phyloP scores from a whole-genome alignment of 2,329 filamentous ascomycete genomes.

The Sporothrix humicola region DNA sequence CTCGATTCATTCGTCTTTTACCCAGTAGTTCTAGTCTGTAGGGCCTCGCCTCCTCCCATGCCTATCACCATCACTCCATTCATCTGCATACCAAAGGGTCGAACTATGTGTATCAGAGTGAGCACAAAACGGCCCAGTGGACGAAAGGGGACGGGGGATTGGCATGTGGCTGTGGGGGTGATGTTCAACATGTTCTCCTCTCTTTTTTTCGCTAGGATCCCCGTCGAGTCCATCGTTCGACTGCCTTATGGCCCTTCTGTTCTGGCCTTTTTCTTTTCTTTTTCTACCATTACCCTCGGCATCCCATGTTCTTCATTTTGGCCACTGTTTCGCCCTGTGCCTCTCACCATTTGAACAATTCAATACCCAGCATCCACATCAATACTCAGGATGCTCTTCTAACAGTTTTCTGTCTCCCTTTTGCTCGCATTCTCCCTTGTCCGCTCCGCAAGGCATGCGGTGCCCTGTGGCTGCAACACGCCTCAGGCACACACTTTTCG shows the following conservation, averaged over 20 bases:
- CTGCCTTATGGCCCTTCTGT: background rate
- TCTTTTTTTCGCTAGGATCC: background rate
- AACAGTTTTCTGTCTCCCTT: background rate
- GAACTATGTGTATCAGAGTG: slow-evolving; percentile 27
- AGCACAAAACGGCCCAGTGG: slow-evolving; percentile 5
- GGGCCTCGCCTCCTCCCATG: slow-evolving; percentile 12
- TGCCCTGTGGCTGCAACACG: slow-evolving; percentile 12
- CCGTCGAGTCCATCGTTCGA: background rate
- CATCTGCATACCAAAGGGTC: slow-evolving; percentile 4
- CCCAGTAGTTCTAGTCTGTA: too few relatives aligned
- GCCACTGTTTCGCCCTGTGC: slow-evolving; percentile 6
- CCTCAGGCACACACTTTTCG: background rate
- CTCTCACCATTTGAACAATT: slow-evolving; percentile 22
- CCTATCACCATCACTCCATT: slow-evolving; percentile 10
- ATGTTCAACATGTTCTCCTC: background rate
- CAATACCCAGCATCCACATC: background rate
- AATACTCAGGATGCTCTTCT: background rate
- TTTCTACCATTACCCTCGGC: background rate
- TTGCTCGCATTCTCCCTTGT: background rate
- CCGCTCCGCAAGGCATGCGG: slow-evolving; percentile 16
- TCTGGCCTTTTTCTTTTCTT: background rate
- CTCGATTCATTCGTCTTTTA: background rate
- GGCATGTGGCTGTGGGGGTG: slow-evolving; percentile 18
- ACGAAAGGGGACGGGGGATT: slow-evolving; percentile 9
- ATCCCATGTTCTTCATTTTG: background rate